Evolutionary conservation across 345 rosid genomes (phyloP), one percentile per base, ranked within the genome.

Genomic region (Cardamine resedifolia): DNA sequence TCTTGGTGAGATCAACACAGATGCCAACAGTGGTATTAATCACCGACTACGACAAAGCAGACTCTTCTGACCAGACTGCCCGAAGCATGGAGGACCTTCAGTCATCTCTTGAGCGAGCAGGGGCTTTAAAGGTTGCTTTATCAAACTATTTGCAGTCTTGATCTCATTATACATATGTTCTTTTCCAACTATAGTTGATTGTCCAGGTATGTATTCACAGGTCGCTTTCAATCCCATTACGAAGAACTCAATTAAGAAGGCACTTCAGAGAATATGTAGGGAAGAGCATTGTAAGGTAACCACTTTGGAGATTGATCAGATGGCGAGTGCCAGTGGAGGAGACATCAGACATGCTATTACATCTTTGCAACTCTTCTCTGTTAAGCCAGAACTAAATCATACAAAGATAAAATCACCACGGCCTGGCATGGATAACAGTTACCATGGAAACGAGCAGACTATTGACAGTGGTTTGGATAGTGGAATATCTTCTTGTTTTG

Each of bases 301-400:
- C 47, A 43, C 82, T 49, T 84, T 85, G 77, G 88, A 86, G 77
- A 74, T 91, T 78, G 96, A 95, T 84, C 72, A 85, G 73, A 82
- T 91, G 55, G 90, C 92, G 41, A 86, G 78, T 72, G 83, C 89
- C 71, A 83, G 97, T 77, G 96, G 97, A 75, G 99, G 97, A 51
- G 99, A 95, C 84, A 87, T 95, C 73, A 86, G 99, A 81, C 85
- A 91, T 64, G 99, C 96, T 30, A 85, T 95, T 67, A 85, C 90
- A 55, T 86, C 97, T 63, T 82, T 95, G 64, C 99, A 91, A 81
- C 85, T 91, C 76, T 85, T 81, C 50, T 90, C 88, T 48, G 68
- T 85, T 76, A 80, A 81, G 68, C 84, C 87, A 45, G 82, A 82
- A 68, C 45, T 43, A 24, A 72, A 67, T 61, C 70, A 31, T 27